A percentile compares a stretch with the other conserved stretches of the same genome.
Evolutionary conservation across 2,329 filamentous ascomycete genomes (phyloP).

Genomic region (Colletotrichum lentis): DNA sequence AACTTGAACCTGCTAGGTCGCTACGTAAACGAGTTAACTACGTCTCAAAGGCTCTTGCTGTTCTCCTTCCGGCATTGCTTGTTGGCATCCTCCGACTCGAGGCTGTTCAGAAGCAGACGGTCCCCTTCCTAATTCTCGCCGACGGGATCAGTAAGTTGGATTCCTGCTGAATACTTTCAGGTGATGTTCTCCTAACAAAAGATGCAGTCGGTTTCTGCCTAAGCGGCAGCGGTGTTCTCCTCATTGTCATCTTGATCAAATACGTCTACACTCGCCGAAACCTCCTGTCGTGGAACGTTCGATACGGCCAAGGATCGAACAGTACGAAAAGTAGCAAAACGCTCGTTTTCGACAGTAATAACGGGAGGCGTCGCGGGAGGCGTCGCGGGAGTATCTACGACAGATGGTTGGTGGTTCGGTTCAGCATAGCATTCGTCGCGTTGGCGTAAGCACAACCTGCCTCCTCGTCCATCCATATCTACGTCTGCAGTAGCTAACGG

Average conservation of each 20-base stretch:
- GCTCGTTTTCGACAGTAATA: conserved; percentile 26
- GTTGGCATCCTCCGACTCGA: conserved; percentile 46
- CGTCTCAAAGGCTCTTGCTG: conserved; percentile 47
- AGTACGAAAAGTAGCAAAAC: conserved; percentile 31
- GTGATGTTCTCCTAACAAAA: not conserved
- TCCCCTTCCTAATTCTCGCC: conserved; percentile 47
- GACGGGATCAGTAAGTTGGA: conserved; percentile 50
- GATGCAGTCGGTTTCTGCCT: conserved; percentile 51
- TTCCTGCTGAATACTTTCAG: conserved; percentile 26
- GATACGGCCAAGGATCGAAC: conserved; percentile 43
- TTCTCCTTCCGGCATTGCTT: conserved; percentile 49
- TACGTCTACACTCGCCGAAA: conserved; percentile 51
- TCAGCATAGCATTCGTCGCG: conserved; percentile 54
- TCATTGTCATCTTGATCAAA: conserved; percentile 51
- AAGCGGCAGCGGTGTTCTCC: conserved; percentile 47
- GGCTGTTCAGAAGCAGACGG: conserved; percentile 42
- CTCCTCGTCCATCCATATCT: not conserved
- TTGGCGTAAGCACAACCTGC: conserved; percentile 45
- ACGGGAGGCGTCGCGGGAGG: conserved; percentile 38
- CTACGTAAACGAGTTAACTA: conserved; percentile 42
- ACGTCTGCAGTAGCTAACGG: conserved; percentile 6
- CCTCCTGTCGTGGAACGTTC: conserved; percentile 45
- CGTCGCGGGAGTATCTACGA: too few species aligned
- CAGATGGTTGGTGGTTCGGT: conserved; percentile 55
- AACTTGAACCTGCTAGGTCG: conserved; percentile 43